phyloP scores from a whole-genome alignment of 768 basidiomycete genomes.

The Clavaria fumosa region DNA sequence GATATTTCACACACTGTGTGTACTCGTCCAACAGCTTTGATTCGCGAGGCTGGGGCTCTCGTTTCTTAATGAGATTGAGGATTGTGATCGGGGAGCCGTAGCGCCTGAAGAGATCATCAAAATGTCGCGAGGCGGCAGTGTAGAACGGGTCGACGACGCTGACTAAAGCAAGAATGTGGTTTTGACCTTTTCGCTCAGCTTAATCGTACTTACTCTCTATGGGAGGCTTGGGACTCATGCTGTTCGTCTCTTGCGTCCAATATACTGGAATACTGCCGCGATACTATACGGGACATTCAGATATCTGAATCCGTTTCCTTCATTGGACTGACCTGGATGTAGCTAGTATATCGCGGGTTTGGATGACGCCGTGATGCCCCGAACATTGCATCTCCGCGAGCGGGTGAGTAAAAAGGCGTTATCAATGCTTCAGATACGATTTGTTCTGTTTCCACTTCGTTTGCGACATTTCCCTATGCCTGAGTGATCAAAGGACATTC shows the following conservation, averaged over 20 bases:
- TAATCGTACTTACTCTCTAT: conserved; percentile 92
- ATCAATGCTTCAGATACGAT: conserved; percentile 85
- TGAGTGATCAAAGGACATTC: neutral
- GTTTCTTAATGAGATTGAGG: conserved; percentile 86
- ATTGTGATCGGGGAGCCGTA: conserved; percentile 87
- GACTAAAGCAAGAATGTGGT: conserved; percentile 36
- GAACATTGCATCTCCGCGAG: conserved; percentile 19
- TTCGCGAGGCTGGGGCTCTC: conserved; percentile 68
- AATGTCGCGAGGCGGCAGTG: conserved; percentile 83
- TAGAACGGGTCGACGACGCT: conserved; percentile 92
- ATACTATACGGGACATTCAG: conserved; percentile 39
- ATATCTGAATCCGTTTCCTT: too few species aligned
- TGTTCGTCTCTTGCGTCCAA: conserved; percentile 90
- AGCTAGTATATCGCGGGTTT: conserved; percentile 84
- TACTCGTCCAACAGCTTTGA: conserved; percentile 84
- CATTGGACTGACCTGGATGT: conserved; percentile 70
- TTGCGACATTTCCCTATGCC: conserved; percentile 88
- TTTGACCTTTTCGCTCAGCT: too few species aligned
- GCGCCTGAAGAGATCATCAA: conserved; percentile 75
- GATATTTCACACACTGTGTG: conserved; percentile 77
- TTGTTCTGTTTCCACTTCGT: conserved; percentile 98
- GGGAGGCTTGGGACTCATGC: conserved; percentile 85
- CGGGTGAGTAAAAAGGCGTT: conserved; percentile 75
- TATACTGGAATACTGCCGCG: conserved; percentile 91
- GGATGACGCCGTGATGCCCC: conserved; percentile 33